A percentile compares a stretch with the other conserved stretches of the same genome.
phyloP scores from a whole-genome alignment of 1,139 yeast species.

The Candida freyschussii region DNA sequence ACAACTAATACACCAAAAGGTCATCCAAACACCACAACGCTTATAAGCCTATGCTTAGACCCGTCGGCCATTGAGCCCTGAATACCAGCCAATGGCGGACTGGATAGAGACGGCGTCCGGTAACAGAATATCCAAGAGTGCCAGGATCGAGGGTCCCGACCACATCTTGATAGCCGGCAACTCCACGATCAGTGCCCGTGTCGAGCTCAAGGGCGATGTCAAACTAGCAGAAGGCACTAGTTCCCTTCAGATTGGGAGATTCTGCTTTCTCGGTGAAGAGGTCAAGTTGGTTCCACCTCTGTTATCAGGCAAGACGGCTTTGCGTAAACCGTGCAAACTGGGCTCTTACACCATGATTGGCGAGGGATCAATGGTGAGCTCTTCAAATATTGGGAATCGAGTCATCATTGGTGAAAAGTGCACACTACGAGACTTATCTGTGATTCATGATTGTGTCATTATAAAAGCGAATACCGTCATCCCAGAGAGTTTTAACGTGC shows the following conservation, averaged over 20 bases:
- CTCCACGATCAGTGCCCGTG: slow-evolving; percentile 33
- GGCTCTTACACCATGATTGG: slow-evolving; percentile 62
- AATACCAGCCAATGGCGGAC: too few relatives aligned
- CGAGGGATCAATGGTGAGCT: slow-evolving; percentile 33
- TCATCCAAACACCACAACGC: slow-evolving; percentile 1
- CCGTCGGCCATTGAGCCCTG: too few relatives aligned
- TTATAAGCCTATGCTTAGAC: too few relatives aligned
- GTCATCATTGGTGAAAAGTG: slow-evolving; percentile 47
- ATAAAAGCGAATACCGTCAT: slow-evolving; percentile 44
- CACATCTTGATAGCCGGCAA: slow-evolving; percentile 44
- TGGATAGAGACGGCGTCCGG: slow-evolving; percentile 51
- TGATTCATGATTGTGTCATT: slow-evolving; percentile 61
- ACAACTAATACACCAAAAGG: not conserved
- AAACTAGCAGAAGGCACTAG: slow-evolving; percentile 26
- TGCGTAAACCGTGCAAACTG: slow-evolving; percentile 36
- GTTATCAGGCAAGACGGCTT: slow-evolving; percentile 8
- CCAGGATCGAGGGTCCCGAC: slow-evolving; percentile 40
- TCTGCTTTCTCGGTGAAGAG: slow-evolving; percentile 35
- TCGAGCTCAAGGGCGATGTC: slow-evolving; percentile 38
- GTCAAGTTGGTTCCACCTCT: slow-evolving; percentile 35
- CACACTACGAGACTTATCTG: slow-evolving; percentile 37
- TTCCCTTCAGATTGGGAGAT: slow-evolving; percentile 52
- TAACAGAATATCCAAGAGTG: slow-evolving; percentile 49
- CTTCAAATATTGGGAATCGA: slow-evolving; percentile 53
- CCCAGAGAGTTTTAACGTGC: slow-evolving; percentile 53